These are phyloP conservation scores for Trametes gibbosa DNA, from an alignment of 768 basidiomycete genomes.

Conservation along the genomic window DNA sequence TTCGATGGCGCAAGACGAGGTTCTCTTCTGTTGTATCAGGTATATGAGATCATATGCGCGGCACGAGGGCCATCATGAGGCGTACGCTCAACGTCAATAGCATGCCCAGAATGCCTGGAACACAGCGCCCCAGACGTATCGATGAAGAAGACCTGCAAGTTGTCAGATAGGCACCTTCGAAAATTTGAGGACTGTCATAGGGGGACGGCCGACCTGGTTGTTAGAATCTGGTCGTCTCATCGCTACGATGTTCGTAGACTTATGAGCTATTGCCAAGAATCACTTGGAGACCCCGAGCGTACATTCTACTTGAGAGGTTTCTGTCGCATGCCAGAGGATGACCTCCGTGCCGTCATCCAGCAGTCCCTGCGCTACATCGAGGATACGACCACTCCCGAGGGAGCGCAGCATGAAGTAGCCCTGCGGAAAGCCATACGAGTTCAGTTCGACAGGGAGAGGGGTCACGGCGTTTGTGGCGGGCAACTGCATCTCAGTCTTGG, in stretches of 20 bases:
- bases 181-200: background rate
- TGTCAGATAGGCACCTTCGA: background rate
- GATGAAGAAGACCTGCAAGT: slow-evolving; percentile 73
- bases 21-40: slow-evolving; percentile 45
- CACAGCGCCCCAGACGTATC: slow-evolving; percentile 76
- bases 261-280: background rate
- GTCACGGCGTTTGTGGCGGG: background rate
- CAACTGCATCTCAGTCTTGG: background rate
- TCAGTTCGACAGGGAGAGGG: slow-evolving; percentile 24
- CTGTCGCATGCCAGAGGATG: slow-evolving; percentile 69
- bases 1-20: slow-evolving; percentile 72
- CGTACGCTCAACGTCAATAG: slow-evolving; percentile 74
- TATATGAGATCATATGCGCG: too few species aligned
- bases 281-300: background rate
- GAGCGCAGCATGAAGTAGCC: slow-evolving; percentile 68
- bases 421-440: slow-evolving; percentile 32
- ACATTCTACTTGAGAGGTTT: slow-evolving; percentile 79
- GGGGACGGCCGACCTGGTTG: slow-evolving; percentile 56
- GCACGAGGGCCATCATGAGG: background rate
- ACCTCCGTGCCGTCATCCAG: slow-evolving; percentile 62
- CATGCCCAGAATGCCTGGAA: slow-evolving; percentile 77
- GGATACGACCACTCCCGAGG: slow-evolving; percentile 47
- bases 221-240: slow-evolving; percentile 66
- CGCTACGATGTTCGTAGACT: slow-evolving; percentile 36
- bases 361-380: slow-evolving; percentile 54